Percentiles rank a stretch among this genome's conserved stretches.
These are phyloP conservation scores for Priceomyces castillae DNA, from an alignment of 805 yeast genomes.

Conservation along the genomic window DNA sequence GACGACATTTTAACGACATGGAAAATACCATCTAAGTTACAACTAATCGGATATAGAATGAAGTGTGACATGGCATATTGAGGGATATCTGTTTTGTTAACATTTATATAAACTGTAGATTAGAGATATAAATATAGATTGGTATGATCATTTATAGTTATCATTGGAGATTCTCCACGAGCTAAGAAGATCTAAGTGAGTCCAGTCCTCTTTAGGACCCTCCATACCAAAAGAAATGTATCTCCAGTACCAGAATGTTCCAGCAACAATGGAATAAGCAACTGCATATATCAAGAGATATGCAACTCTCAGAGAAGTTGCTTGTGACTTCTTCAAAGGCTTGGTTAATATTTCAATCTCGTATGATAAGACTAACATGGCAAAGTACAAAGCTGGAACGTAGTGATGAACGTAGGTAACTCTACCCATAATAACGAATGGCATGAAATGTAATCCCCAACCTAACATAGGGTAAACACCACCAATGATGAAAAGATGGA, in stretches of 20 bases:
- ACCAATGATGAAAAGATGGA: conserved; percentile 58
- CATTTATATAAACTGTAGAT: no score
- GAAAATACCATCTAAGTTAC: not conserved
- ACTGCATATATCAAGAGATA: conserved; percentile 24
- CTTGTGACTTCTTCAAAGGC: conserved; percentile 19
- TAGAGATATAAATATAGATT: no score
- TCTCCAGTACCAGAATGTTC: conserved; percentile 44
- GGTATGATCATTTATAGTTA: conserved; percentile 18
- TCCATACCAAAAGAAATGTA: conserved; percentile 43
- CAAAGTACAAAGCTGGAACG: conserved; percentile 92
- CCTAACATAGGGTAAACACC: conserved; percentile 86
- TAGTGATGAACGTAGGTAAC: conserved; percentile 97
- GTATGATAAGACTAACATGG: conserved; percentile 72
- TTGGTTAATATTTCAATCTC: conserved; percentile 48
- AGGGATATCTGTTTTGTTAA: no score
- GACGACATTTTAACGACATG: not conserved
- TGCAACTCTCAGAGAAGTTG: conserved; percentile 14
- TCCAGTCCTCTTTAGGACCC: conserved; percentile 40
- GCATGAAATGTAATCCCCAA: conserved; percentile 85
- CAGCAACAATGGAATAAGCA: conserved; percentile 32
- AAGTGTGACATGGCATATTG: no score
- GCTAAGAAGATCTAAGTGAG: conserved; percentile 36
- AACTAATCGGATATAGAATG: no score
- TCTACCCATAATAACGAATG: conserved; percentile 91
- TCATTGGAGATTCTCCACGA: conserved; percentile 45